Evolutionary conservation across 495 filamentous ascomycete genomes (phyloP), one percentile per base, ranked within the genome.

Genomic region (Durotheca rogersii): DNA sequence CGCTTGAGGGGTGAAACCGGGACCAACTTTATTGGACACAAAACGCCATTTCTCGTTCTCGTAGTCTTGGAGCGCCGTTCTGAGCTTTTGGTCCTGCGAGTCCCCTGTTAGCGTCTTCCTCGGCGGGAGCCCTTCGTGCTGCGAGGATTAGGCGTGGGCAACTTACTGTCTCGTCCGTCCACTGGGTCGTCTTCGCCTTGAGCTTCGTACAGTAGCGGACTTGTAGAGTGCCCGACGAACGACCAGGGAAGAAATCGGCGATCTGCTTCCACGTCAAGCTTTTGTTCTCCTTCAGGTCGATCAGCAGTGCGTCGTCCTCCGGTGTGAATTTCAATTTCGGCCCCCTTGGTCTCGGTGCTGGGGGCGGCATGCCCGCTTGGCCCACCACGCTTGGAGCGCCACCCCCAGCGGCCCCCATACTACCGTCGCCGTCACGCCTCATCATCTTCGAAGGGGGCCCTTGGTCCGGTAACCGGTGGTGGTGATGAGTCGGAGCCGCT

Each of bases 221-320:
- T 64, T 96, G 90, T 44, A 96, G 71, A 25, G 90, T 95, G 30
- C 89, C 89, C 21, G 85, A 90, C 32, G 87, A 89, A 38, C 90
- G 75, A 7, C 90, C 90, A 6, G 90, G 90, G 58, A 96, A 95
- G 70, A 92, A 95, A 60, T 94, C 89, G 44, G 88, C 86, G 56
- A 96, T 95, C 75, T 96, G 90, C 64, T 93, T 94, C 90, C 90
- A 96, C 6, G 90, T 90, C 58, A 96, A 77, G 56, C 86, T 86
- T 65, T 90, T 92, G 51, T 90, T 88, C 69, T 96, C 90, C 67
- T 96, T 96, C 41, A 96, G 72, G 49, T 92, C 88, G 14, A 95
- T 81, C 30, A 96, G 71, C 39, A 92, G 71, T 39, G 81, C 79
- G 67, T 96, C 90, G 62, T 95, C 90, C 67, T 92, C 89, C 32